phyloP scores from a whole-genome alignment of 768 basidiomycete genomes.

The Mycena metata region DNA sequence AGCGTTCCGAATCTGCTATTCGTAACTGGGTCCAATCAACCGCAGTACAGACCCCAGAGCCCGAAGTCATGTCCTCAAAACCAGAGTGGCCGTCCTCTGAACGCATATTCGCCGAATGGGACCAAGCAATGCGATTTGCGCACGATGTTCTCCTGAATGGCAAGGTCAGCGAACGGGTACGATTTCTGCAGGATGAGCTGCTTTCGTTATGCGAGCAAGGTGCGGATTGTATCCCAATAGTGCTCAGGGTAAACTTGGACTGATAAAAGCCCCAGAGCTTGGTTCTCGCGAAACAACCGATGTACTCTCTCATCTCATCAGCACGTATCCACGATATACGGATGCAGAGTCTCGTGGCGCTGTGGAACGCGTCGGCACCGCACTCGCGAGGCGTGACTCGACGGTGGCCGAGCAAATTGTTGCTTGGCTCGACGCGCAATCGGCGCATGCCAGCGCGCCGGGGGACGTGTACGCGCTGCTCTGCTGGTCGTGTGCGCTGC shows the following conservation, averaged over 20 bases:
- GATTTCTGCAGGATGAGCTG: conserved; percentile 37
- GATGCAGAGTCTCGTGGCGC: conserved; percentile 80
- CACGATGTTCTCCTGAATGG: conserved; percentile 35
- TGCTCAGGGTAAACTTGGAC: neutral
- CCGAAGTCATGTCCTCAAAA: conserved; percentile 29
- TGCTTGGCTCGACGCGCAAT: conserved; percentile 38
- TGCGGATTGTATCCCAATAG: conserved; percentile 10
- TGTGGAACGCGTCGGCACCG: conserved; percentile 75
- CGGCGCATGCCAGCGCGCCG: conserved; percentile 36
- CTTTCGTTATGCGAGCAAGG: conserved; percentile 36
- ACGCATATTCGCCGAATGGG: conserved; percentile 33
- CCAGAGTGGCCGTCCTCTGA: conserved; percentile 36
- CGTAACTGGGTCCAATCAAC: conserved; percentile 29
- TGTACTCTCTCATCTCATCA: conserved; percentile 77
- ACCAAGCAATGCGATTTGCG: conserved; percentile 36
- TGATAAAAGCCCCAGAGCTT: conserved; percentile 26
- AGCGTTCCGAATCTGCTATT: conserved; percentile 23
- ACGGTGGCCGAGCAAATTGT: conserved; percentile 33
- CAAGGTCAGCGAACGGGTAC: conserved; percentile 34
- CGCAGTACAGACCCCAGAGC: conserved; percentile 14
- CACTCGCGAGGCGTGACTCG: conserved; percentile 71
- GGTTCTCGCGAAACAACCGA: conserved; percentile 52
- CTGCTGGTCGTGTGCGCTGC: conserved; percentile 36
- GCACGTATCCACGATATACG: conserved; percentile 84
- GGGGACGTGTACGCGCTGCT: conserved; percentile 38